phyloP scores from a whole-genome alignment of 257 asterid species.

The Knoxia roxburghii region DNA sequence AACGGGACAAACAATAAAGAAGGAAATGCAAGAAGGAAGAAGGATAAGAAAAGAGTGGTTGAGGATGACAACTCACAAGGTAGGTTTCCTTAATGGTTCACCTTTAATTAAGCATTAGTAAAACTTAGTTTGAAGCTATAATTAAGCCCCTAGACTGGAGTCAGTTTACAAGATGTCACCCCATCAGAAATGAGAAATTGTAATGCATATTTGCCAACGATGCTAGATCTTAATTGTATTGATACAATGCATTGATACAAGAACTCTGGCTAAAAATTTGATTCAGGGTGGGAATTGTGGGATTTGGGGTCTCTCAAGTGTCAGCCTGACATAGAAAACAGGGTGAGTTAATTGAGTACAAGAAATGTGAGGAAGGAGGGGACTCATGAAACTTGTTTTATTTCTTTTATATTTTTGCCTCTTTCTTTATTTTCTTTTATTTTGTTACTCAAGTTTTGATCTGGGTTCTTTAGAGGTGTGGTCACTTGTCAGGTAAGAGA shows the following conservation, averaged over 20 bases:
- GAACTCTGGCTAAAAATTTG: neutral
- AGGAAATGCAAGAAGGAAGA: constrained; percentile 21
- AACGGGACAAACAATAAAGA: constrained; percentile 18
- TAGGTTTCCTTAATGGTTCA: constrained; percentile 11
- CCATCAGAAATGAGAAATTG: too few relatives aligned
- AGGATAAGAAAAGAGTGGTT: constrained; percentile 19
- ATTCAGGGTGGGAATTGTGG: neutral
- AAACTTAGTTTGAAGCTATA: too few relatives aligned
- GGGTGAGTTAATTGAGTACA: neutral
- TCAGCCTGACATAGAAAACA: neutral
- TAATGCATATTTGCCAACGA: too few relatives aligned
- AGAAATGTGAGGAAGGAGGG: neutral
- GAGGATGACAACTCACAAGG: constrained; percentile 24
- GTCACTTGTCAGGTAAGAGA: neutral
- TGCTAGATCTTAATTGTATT: too few relatives aligned
- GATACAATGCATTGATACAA: too few relatives aligned
- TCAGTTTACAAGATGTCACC: too few relatives aligned
- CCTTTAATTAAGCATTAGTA: neutral
- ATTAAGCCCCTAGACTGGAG: too few relatives aligned
- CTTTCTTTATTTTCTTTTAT: neutral
- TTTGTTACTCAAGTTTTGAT: too few relatives aligned
- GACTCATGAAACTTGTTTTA: neutral
- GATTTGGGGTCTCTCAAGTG: neutral
- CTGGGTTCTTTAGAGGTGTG: too few relatives aligned
- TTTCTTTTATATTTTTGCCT: neutral